phyloP scores from a whole-genome alignment of 2,329 filamentous ascomycete genomes.

The Ascochyta viciae-villosae region DNA sequence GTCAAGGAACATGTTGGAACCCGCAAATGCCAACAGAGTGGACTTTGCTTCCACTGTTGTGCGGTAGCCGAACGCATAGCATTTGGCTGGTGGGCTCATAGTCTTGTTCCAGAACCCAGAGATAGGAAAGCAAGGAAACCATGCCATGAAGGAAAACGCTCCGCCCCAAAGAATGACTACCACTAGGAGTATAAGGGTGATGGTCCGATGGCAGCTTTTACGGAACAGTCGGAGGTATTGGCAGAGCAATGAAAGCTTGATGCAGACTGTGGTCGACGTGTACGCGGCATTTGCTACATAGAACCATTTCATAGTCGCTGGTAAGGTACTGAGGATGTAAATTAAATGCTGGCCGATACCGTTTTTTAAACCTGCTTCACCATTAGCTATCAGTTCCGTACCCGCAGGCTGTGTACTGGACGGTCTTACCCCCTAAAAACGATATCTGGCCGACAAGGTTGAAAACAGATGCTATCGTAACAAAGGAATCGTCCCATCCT shows the following conservation, averaged over 20 bases:
- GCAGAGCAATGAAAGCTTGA: conserved; percentile 37
- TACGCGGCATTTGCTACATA: conserved; percentile 9
- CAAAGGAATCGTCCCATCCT: conserved; percentile 10
- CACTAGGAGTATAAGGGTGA: conserved; percentile 21
- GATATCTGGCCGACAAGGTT: conserved; percentile 1
- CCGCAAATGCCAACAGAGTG: conserved; percentile 32
- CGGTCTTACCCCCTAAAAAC: background rate
- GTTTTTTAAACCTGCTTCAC: background rate
- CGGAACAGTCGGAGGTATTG: conserved; percentile 44
- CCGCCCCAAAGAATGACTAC: conserved; percentile 34
- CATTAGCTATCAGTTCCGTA: background rate
- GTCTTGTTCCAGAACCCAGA: conserved; percentile 27
- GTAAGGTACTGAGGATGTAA: background rate
- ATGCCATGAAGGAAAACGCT: conserved; percentile 35
- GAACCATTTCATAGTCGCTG: conserved; percentile 8
- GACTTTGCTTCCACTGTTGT: conserved; percentile 22
- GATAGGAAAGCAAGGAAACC: conserved; percentile 41
- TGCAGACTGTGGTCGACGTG: conserved; percentile 3
- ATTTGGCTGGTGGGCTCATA: conserved; percentile 24
- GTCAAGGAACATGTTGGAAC: conserved; percentile 43
- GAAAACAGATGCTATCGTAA: conserved; percentile 3
- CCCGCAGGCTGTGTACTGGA: background rate
- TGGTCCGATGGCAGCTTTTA: conserved; percentile 19
- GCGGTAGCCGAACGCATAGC: conserved; percentile 35
- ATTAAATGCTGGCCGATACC: conserved; percentile 10